phyloP scores from a whole-genome alignment of 2,329 filamentous ascomycete species.

The Colletotrichum endophyticum region DNA sequence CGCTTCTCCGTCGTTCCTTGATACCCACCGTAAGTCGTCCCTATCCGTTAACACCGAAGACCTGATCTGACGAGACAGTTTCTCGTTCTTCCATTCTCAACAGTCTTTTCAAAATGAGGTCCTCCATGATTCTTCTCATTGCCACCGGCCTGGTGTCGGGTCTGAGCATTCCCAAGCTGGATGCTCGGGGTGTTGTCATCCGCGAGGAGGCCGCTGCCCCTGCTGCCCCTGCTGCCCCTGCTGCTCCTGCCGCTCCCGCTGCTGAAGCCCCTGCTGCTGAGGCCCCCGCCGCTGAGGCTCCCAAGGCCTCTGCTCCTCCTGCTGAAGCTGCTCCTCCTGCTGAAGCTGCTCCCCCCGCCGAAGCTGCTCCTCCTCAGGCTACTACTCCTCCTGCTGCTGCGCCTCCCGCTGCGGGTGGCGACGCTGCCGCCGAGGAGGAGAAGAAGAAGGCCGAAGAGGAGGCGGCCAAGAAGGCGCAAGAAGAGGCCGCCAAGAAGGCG shows the following conservation, averaged over 20 bases:
- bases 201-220: neutral
- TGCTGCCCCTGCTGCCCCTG: neutral
- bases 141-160: conserved; percentile 35
- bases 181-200: neutral
- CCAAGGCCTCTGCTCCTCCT: neutral
- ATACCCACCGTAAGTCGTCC: conserved; percentile 10
- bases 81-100: conserved; percentile 5
- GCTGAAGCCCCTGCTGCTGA: neutral
- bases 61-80: neutral
- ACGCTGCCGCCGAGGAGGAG: conserved; percentile 12
- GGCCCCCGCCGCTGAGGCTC: neutral
- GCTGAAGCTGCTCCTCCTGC: neutral
- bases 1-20: conserved; percentile 15
- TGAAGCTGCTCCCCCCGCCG: neutral
- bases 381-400: neutral
- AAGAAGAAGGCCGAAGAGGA: conserved; percentile 18
- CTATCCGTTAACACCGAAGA: no score
- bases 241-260: neutral
- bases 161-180: conserved; percentile 26
- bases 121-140: conserved; percentile 29
- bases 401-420: neutral
- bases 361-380: neutral
- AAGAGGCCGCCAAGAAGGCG: neutral
- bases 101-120: conserved; percentile 29
- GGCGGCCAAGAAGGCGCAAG: neutral